Evolutionary conservation across 768 basidiomycete genomes (phyloP).

Genomic region (Austroboletus festivus): DNA sequence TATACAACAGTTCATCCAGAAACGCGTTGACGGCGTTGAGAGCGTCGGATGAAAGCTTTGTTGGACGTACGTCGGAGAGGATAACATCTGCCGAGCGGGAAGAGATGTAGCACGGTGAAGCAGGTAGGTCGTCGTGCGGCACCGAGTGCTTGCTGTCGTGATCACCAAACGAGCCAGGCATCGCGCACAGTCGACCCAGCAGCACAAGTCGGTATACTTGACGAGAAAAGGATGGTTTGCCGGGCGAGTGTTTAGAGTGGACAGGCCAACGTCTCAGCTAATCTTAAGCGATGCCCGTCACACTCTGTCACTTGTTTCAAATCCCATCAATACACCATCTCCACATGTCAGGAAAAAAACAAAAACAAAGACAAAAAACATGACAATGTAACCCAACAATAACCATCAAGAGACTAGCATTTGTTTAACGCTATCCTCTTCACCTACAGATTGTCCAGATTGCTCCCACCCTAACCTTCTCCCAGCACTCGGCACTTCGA

Average conservation of each 20-base stretch:
- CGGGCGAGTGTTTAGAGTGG: slow-evolving; percentile 3
- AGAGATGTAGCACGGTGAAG: slow-evolving; percentile 76
- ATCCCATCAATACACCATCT: neutral
- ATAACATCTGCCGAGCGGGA: slow-evolving; percentile 84
- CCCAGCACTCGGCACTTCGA: neutral
- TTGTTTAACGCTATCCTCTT: slow-evolving; percentile 18
- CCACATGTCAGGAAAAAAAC: neutral
- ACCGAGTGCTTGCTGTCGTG: slow-evolving; percentile 16
- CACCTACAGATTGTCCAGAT: neutral
- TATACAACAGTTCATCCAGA: slow-evolving; percentile 81
- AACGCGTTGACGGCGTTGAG: slow-evolving; percentile 75
- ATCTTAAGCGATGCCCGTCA: slow-evolving; percentile 20
- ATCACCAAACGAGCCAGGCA: slow-evolving; percentile 48
- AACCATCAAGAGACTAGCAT: slow-evolving; percentile 14
- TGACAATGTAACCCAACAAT: neutral
- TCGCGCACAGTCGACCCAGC: slow-evolving; percentile 29
- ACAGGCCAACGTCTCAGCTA: slow-evolving; percentile 5
- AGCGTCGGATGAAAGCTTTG: slow-evolving; percentile 76
- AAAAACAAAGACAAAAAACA: neutral
- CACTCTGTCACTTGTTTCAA: slow-evolving; percentile 7
- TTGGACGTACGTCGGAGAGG: slow-evolving; percentile 90
- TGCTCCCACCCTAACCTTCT: neutral
- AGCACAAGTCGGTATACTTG: neutral
- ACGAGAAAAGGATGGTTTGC: slow-evolving; percentile 10
- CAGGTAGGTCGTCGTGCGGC: slow-evolving; percentile 3